Conservation (phyloP, 2,329 filamentous ascomycete species). For the Trichoderma sp. region DNA sequence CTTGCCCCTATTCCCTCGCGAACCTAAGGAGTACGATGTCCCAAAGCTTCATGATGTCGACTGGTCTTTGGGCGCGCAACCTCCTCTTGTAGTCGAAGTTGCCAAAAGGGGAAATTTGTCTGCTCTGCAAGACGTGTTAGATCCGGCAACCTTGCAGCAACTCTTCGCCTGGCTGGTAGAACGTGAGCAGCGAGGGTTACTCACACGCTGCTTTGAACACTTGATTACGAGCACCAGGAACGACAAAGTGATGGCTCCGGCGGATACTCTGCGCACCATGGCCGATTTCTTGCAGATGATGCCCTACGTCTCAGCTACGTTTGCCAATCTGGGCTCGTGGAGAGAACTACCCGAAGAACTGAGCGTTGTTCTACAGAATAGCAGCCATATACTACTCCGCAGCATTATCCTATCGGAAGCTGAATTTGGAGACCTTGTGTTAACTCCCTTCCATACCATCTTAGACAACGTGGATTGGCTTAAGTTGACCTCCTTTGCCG, state of each 20-base stretch:
- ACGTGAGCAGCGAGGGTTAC: background rate
- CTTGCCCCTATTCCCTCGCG: slow-evolving; percentile 39
- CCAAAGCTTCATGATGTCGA: slow-evolving; percentile 32
- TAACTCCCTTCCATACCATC: slow-evolving; percentile 19
- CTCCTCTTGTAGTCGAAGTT: slow-evolving; percentile 11
- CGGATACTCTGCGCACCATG: slow-evolving; percentile 1
- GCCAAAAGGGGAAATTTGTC: background rate
- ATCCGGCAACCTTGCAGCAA: background rate
- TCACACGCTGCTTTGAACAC: slow-evolving; percentile 11
- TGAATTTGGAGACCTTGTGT: slow-evolving; percentile 13
- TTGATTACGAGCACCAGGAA: slow-evolving; percentile 6
- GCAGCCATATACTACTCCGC: background rate
- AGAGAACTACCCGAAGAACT: background rate
- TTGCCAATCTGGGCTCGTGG: slow-evolving; percentile 6
- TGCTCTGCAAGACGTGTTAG: slow-evolving; percentile 17
- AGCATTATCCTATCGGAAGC: slow-evolving; percentile 17
- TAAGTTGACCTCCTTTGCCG: background rate
- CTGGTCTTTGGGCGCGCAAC: background rate
- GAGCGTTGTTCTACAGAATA: slow-evolving; percentile 6
- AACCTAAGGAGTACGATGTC: slow-evolving; percentile 35
- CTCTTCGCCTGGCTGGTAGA: slow-evolving; percentile 13
- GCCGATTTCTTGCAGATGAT: background rate
- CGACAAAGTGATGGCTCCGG: slow-evolving; percentile 7
- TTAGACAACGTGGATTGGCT: slow-evolving; percentile 16
- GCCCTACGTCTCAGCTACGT: background rate